phyloP scores from a whole-genome alignment of 164 flowering plant genomes.

The Santalum album region DNA sequence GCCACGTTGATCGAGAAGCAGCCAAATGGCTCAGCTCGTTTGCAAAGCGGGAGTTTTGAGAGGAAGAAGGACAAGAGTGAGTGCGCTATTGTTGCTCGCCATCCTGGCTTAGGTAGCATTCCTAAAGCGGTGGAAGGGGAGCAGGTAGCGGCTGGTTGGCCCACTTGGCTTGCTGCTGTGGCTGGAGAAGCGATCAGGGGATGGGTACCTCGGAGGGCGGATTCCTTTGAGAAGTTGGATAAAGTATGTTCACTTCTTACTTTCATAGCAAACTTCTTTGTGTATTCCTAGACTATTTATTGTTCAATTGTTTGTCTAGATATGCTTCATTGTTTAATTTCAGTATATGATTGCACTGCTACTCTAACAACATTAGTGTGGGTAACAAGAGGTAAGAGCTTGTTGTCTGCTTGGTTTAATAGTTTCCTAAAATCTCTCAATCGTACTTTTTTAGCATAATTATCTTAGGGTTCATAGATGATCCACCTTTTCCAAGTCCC shows the following conservation, averaged over 20 bases:
- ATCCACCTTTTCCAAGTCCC: too few relatives aligned
- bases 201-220: constrained; percentile 93
- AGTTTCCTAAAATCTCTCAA: too few relatives aligned
- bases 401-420: too few relatives aligned
- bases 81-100: constrained; percentile 20
- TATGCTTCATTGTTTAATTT: not conserved
- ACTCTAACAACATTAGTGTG: too few relatives aligned
- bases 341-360: not conserved
- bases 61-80: constrained; percentile 61
- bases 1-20: constrained; percentile 50
- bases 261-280: not conserved
- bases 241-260: constrained; percentile 44
- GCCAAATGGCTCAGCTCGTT: constrained; percentile 35
- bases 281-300: not conserved
- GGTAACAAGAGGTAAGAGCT: too few relatives aligned
- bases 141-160: constrained; percentile 98
- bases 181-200: constrained; percentile 97
- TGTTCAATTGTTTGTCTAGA: not conserved
- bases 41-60: constrained; percentile 42
- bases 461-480: too few relatives aligned
- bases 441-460: too few relatives aligned
- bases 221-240: constrained; percentile 90
- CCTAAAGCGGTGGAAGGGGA: constrained; percentile 73
- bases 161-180: constrained; percentile 89
- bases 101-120: constrained; percentile 37